Base-by-base conservation (phyloP, 805 yeast species). In the Saccharomycopsis fermentans region DNA sequence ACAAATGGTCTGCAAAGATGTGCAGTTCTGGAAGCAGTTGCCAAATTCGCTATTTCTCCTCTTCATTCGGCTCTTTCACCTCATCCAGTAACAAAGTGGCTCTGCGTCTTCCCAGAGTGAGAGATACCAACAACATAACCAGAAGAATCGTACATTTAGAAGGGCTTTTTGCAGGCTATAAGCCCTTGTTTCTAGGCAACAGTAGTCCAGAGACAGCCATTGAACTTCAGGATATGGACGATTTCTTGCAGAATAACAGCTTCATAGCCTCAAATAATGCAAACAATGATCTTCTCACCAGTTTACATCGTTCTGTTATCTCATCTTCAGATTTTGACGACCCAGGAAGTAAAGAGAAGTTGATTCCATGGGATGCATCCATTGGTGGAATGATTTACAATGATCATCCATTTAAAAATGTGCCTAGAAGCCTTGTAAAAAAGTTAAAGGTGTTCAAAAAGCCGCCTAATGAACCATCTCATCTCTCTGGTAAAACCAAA, bases 81-180 rank as follows among this genome's bases (percentile, higher is more conserved):
- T 43, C 50, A 9, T 4, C 50, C 50, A 43, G 12, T 26, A 43
- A 43, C 16, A 50, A 50, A 14, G 36, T 29, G 3, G 3, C 40
- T 16, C 40, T 19, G 34, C 32, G 27, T 12, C 52, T 59, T 16
- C 62, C 62, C 34, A 43, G 55, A 36, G 62, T 59, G 17, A 59
- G 50, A 29, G 62, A 59, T n/a, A 59, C 62, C 2, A n/a, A 39
- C 26, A 35, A 57, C 26, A 56, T 59, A n/a, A 12, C 55, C 9
- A 55, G 54, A 48, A 43, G 58, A 32, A 50, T 39, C 19, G 48
- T 60, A 6, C 58, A 57, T 37, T 50, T 60, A 24, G 77, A 74
- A 50, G 75, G 78, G 2, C 65, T 77, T 40, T 74, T 76, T 63
- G 77, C 80, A 12, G 78, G 79, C 14, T 75, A 75, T 62, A 70